Evolutionary conservation across 2,329 filamentous ascomycete species (phyloP).

Genomic region (Penicillium sp.): DNA sequence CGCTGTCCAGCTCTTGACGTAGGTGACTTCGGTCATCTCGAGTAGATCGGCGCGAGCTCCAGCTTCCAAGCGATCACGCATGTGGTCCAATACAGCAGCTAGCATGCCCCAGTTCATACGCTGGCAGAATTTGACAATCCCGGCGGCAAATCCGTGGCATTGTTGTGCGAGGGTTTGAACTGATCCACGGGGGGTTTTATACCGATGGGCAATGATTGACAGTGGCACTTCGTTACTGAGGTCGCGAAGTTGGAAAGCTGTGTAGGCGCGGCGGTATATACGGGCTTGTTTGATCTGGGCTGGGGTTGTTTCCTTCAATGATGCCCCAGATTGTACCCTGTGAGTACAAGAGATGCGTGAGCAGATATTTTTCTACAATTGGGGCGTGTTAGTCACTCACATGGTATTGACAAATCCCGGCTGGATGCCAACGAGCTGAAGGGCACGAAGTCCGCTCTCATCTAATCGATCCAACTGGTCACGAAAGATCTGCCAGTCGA

Average conservation of each 20-base stretch:
- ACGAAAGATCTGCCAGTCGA: constrained; percentile 75
- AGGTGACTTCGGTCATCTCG: constrained; percentile 71
- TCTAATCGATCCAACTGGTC: constrained; percentile 72
- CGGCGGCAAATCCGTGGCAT: constrained; percentile 77
- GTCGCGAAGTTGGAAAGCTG: constrained; percentile 77
- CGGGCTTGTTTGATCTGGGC: constrained; percentile 65
- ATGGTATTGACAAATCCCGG: constrained; percentile 69
- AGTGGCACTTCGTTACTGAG: constrained; percentile 77
- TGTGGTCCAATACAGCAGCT: constrained; percentile 73
- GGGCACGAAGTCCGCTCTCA: constrained; percentile 71
- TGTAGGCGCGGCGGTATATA: constrained; percentile 73
- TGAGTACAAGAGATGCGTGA: neutral
- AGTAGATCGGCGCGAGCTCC: constrained; percentile 73
- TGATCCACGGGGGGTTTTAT: constrained; percentile 69
- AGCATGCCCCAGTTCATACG: constrained; percentile 77
- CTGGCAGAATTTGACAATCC: constrained; percentile 79
- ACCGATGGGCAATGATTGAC: constrained; percentile 70
- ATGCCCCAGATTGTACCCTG: constrained; percentile 67
- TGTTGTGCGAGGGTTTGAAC: constrained; percentile 75
- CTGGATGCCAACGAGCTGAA: constrained; percentile 70
- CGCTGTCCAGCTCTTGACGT: constrained; percentile 77
- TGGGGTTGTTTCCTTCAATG: constrained; percentile 64
- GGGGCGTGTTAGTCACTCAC: constrained; percentile 48
- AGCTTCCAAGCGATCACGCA: constrained; percentile 72
- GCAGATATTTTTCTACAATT: neutral